Percentiles rank a stretch among this genome's conserved stretches.
Conservation (phyloP, 441 rosid species). For the Biscutella laevigata region DNA sequence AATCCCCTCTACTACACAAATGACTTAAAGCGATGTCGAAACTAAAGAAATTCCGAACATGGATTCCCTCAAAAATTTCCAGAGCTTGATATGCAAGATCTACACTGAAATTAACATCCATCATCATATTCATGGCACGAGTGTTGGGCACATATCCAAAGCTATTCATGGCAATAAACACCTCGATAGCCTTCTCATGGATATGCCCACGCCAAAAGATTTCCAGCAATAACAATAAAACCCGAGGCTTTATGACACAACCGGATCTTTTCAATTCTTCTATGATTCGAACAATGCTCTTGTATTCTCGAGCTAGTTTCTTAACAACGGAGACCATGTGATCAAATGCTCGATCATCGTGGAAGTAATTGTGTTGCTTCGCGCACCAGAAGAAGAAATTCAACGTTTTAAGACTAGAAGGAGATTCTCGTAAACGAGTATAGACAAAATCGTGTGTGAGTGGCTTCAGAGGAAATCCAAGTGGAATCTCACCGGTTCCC, state of each 20-base stretch:
- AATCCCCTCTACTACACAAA: slow-evolving; percentile 42
- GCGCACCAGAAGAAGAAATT: slow-evolving; percentile 57
- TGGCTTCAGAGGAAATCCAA: neutral
- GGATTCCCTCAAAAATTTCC: slow-evolving; percentile 31
- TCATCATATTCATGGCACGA: slow-evolving; percentile 47
- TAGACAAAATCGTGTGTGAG: slow-evolving; percentile 42
- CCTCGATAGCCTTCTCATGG: slow-evolving; percentile 42
- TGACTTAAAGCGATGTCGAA: slow-evolving; percentile 50
- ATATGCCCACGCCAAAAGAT: slow-evolving; percentile 62
- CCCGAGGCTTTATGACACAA: slow-evolving; percentile 35
- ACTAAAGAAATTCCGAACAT: slow-evolving; percentile 45
- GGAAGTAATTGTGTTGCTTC: slow-evolving; percentile 44
- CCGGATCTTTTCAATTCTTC: slow-evolving; percentile 36
- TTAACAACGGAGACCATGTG: slow-evolving; percentile 39
- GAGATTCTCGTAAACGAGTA: slow-evolving; percentile 36
- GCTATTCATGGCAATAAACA: slow-evolving; percentile 35
- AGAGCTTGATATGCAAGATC: slow-evolving; percentile 34
- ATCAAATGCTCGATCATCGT: slow-evolving; percentile 36
- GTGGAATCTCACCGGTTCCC: neutral
- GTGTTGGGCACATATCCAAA: slow-evolving; percentile 51
- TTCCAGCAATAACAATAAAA: slow-evolving; percentile 50
- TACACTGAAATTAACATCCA: slow-evolving; percentile 49
- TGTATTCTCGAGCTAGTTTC: slow-evolving; percentile 29
- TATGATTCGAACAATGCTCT: slow-evolving; percentile 31
- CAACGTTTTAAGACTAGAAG: slow-evolving; percentile 51